Percentiles rank a stretch among this genome's conserved stretches.
These are phyloP conservation scores for Turnera subulata DNA, from an alignment of 345 rosid species.

Conservation along the genomic window DNA sequence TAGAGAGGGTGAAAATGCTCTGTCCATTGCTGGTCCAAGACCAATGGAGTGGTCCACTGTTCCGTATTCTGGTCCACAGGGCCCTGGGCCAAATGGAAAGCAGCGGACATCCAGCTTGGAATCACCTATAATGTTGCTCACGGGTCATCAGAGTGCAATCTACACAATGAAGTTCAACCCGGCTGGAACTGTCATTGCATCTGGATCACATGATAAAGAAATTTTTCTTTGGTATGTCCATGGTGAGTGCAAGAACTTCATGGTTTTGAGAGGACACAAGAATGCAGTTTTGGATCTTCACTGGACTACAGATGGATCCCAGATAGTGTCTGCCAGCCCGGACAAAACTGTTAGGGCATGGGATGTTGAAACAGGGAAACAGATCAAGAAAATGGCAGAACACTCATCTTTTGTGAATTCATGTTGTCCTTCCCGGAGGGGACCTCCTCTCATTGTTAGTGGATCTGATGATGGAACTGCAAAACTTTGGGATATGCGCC, in stretches of 20 bases:
- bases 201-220: slow-evolving; percentile 94
- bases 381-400: slow-evolving; percentile 95
- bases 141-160: slow-evolving; percentile 82
- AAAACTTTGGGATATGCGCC: slow-evolving; percentile 98
- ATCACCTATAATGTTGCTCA: slow-evolving; percentile 84
- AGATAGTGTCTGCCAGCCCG: slow-evolving; percentile 87
- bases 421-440: slow-evolving; percentile 87
- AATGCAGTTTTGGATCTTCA: slow-evolving; percentile 91
- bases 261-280: slow-evolving; percentile 95
- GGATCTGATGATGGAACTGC: slow-evolving; percentile 99
- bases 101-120: slow-evolving; percentile 79
- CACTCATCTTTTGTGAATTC: slow-evolving; percentile 90
- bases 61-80: slow-evolving; percentile 47
- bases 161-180: slow-evolving; percentile 95
- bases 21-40: slow-evolving; percentile 61
- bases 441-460: slow-evolving; percentile 85
- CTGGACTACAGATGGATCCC: slow-evolving; percentile 89
- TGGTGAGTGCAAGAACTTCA: slow-evolving; percentile 92
- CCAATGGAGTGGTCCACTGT: slow-evolving; percentile 92
- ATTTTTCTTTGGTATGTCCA: slow-evolving; percentile 87
- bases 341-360: slow-evolving; percentile 91
- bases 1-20: slow-evolving; percentile 49
- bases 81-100: slow-evolving; percentile 53
- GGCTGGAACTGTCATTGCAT: slow-evolving; percentile 74
- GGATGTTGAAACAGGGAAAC: slow-evolving; percentile 94